phyloP scores from a whole-genome alignment of 2,329 filamentous ascomycete species.

The Fusarium sarcochroum region DNA sequence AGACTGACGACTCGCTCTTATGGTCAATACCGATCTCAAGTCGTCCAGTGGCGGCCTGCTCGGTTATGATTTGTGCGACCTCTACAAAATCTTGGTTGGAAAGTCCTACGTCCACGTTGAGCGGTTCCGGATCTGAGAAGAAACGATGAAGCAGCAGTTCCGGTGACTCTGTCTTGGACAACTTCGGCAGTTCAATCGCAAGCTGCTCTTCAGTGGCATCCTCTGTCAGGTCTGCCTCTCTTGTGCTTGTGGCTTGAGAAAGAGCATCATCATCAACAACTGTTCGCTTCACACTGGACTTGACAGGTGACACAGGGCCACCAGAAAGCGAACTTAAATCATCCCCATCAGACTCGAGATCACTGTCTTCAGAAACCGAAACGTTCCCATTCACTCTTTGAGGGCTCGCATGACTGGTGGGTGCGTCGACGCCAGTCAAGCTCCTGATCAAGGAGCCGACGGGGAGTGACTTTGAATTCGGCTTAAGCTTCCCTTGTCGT shows the following conservation, averaged over 20 bases:
- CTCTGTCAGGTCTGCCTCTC: slow-evolving; percentile 63
- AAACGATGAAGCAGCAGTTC: slow-evolving; percentile 68
- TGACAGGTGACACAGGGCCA: slow-evolving; percentile 65
- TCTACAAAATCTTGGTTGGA: slow-evolving; percentile 74
- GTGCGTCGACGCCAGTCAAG: slow-evolving; percentile 47
- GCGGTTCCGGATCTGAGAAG: slow-evolving; percentile 72
- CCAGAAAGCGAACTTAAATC: slow-evolving; percentile 66
- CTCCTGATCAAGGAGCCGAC: slow-evolving; percentile 47
- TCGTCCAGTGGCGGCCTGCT: slow-evolving; percentile 73
- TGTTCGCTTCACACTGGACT: slow-evolving; percentile 60
- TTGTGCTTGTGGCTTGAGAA: slow-evolving; percentile 66
- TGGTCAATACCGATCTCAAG: slow-evolving; percentile 54
- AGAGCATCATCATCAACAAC: slow-evolving; percentile 69
- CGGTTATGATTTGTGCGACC: slow-evolving; percentile 78
- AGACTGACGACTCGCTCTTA: slow-evolving; percentile 32
- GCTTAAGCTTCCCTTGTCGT: slow-evolving; percentile 61
- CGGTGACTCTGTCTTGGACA: slow-evolving; percentile 63
- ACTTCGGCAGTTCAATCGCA: slow-evolving; percentile 63
- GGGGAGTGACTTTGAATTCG: slow-evolving; percentile 50
- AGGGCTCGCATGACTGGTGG: slow-evolving; percentile 53
- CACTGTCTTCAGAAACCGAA: slow-evolving; percentile 65
- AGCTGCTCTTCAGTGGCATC: slow-evolving; percentile 61
- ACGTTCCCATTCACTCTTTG: slow-evolving; percentile 53
- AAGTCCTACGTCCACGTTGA: slow-evolving; percentile 60
- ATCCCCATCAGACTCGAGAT: slow-evolving; percentile 69